Base-by-base conservation (phyloP, 73 alveolate genomes). In the Stentor coeruleus region DNA sequence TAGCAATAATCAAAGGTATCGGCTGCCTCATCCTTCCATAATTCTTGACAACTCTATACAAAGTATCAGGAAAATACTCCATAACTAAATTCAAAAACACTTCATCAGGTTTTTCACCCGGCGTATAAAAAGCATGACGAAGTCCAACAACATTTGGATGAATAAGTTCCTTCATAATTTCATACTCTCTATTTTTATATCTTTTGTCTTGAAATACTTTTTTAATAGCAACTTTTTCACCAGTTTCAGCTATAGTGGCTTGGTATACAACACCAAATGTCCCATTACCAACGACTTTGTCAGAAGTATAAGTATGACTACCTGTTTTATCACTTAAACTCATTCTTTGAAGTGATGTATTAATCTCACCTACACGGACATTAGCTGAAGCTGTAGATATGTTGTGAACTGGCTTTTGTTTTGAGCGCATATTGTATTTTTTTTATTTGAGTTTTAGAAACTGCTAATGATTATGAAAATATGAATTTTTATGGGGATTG, bases 141-240 rank as follows among this genome's bases (percentile, higher is more conserved):
- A 86, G 40, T 73, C 86, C 89, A 37, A 96, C 91, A 39, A 93
- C 94, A 83, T 91, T 91, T 33, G 99, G 98, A 84, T 96, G 98
- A 74, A 79, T 81, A 82, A 96, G 93, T 84, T 94, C 98, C 88
- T 93, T 94, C 97, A 96, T 89, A 82, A 94, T 94, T 84, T 93
- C 93, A 83, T 93, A 84, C 91, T 94, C 99, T 72, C 99, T 83
- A 84, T 94, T 94, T 87, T 94, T 93, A 91, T 94, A 94, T 39
- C 97, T 59, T 79, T 87, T 92, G 91, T 94, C 99, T 85, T 93
- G 96, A 83, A 88, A 93, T 55, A 95, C 99, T 80, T 91, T 94
- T 91, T 94, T 94, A 66, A 94, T 92, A 59, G 98, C 98, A 26
- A 94, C 98, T 3, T 89, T 86, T 74, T 94, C 98, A 1, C 97